Conservation (phyloP, 1,284 basidiomycete species). For the Cystobasidiaceae sp. region DNA sequence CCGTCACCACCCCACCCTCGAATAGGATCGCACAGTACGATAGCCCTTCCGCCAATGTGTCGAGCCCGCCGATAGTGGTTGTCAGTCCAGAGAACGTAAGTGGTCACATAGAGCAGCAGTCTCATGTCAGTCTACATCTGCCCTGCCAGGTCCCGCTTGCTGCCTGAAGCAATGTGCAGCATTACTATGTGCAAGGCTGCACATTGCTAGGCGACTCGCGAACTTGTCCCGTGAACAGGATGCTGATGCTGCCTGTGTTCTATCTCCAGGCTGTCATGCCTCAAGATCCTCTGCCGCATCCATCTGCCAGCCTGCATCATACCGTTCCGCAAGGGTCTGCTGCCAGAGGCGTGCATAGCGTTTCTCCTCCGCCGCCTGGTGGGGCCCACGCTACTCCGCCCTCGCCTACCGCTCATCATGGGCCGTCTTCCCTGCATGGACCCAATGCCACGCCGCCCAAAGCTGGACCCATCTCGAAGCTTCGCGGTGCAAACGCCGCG, state of each 20-base stretch:
- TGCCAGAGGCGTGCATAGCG: constrained; percentile 57
- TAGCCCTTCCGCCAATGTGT: not conserved
- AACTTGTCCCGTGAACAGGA: no score
- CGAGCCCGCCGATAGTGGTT: constrained; percentile 27
- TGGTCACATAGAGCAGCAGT: not conserved
- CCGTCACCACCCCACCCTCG: constrained; percentile 17
- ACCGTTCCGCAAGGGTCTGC: constrained; percentile 55
- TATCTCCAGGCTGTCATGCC: constrained; percentile 55
- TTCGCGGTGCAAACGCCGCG: constrained; percentile 44
- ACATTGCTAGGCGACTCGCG: no score
- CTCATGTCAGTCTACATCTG: not conserved
- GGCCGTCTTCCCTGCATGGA: constrained; percentile 23
- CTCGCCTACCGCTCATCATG: constrained; percentile 29
- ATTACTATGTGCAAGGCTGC: not conserved
- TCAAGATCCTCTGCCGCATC: constrained; percentile 56
- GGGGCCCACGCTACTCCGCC: constrained; percentile 45
- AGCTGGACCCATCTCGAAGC: constrained; percentile 49
- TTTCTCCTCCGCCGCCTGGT: constrained; percentile 49
- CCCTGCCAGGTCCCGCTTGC: not conserved
- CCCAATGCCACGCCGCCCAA: constrained; percentile 47
- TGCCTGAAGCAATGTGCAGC: not conserved
- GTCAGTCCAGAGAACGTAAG: constrained; percentile 53
- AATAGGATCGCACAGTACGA: constrained; percentile 19
- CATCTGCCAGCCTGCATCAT: constrained; percentile 52
- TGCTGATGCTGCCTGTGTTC: not conserved